Conservation (phyloP, 768 basidiomycete genomes). For the Kwoniella sp. region DNA sequence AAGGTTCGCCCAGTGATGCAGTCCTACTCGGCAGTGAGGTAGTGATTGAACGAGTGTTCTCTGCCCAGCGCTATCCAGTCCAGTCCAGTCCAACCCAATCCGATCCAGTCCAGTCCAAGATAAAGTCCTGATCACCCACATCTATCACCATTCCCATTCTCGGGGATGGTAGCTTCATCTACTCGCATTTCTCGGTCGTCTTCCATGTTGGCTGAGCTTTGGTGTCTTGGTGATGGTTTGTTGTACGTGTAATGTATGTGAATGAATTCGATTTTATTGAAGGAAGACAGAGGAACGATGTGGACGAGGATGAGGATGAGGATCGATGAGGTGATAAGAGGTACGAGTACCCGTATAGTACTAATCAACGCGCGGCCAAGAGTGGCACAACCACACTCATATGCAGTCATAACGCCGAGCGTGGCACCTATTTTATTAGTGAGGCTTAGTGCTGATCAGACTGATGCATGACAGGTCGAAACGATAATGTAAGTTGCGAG, state of each 20-base stretch:
- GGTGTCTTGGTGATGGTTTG: background rate
- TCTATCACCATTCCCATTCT: conserved; percentile 35
- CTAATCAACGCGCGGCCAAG: background rate
- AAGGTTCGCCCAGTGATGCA: background rate
- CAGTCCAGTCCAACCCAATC: conserved; percentile 3
- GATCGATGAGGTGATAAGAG: background rate
- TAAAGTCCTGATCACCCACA: conserved; percentile 21
- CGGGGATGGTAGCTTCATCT: conserved; percentile 43
- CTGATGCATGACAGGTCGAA: too few relatives aligned
- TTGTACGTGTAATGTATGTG: background rate
- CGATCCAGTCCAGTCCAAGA: conserved; percentile 14
- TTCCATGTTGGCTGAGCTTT: conserved; percentile 39
- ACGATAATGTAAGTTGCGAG: too few relatives aligned
- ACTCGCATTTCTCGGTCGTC: conserved; percentile 52
- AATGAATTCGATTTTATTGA: too few relatives aligned
- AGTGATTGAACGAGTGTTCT: background rate
- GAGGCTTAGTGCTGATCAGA: too few relatives aligned
- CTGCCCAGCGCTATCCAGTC: background rate
- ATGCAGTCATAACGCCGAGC: background rate
- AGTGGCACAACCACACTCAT: background rate
- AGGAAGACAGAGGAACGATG: background rate
- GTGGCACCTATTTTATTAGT: background rate
- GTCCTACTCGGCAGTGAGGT: background rate
- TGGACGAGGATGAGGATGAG: background rate
- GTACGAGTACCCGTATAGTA: background rate